These are phyloP conservation scores for Clavariopsis aquatica DNA, from an alignment of 495 filamentous ascomycete species.

Conservation along the genomic window DNA sequence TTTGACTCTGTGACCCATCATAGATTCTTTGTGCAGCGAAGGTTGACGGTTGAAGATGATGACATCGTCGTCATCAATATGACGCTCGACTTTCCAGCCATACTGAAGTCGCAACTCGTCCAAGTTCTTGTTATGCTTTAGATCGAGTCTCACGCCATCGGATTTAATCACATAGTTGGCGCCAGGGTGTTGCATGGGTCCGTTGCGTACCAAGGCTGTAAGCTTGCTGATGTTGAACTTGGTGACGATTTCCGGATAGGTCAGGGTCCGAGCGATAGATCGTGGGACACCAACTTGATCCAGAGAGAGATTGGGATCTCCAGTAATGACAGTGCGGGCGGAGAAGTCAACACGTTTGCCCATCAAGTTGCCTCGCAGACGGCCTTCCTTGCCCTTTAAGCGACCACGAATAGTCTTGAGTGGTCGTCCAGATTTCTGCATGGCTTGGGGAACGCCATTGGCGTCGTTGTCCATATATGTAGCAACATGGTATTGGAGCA, in stretches of 20 bases:
- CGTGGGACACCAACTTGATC: slow-evolving; percentile 95
- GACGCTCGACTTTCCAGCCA: slow-evolving; percentile 97
- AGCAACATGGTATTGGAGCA: slow-evolving; percentile 97
- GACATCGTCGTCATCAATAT: slow-evolving; percentile 91
- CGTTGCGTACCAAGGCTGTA: slow-evolving; percentile 83
- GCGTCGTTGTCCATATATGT: slow-evolving; percentile 99
- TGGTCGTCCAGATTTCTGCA: slow-evolving; percentile 94
- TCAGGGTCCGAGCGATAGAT: slow-evolving; percentile 84
- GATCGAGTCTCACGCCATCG: slow-evolving; percentile 88
- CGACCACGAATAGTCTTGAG: slow-evolving; percentile 95
- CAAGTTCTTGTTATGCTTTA: slow-evolving; percentile 84
- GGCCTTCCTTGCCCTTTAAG: slow-evolving; percentile 97
- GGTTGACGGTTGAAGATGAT: slow-evolving; percentile 99
- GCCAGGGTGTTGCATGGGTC: slow-evolving; percentile 90
- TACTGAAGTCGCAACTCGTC: slow-evolving; percentile 82
- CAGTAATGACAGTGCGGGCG: slow-evolving; percentile 98
- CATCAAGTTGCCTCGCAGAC: slow-evolving; percentile 97
- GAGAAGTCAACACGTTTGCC: slow-evolving; percentile 99
- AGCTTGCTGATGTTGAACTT: slow-evolving; percentile 96
- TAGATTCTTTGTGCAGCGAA: slow-evolving; percentile 98
- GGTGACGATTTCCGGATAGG: slow-evolving; percentile 96
- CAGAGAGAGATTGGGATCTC: slow-evolving; percentile 92
- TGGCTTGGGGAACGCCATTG: slow-evolving; percentile 88
- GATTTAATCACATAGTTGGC: slow-evolving; percentile 93
- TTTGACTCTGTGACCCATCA: slow-evolving; percentile 98